These are phyloP conservation scores for Rhododendron henanense DNA, from an alignment of 148 eudicot species.

Conservation along the genomic window DNA sequence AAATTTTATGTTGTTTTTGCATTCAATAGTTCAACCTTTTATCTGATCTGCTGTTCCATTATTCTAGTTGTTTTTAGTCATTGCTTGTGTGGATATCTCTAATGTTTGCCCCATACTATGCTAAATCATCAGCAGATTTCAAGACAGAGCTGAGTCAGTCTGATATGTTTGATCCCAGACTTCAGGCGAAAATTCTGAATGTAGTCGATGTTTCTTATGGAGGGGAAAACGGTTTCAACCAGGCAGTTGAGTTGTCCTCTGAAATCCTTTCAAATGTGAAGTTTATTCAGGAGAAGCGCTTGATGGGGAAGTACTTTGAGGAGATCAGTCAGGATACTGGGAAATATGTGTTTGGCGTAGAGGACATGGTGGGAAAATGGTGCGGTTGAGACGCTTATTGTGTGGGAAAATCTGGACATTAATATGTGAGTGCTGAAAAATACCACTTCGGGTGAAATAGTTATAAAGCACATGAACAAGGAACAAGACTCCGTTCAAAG, in stretches of 20 bases:
- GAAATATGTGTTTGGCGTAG: slow-evolving; percentile 28
- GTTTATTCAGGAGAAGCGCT: slow-evolving; percentile 28
- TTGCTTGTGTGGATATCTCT: background rate
- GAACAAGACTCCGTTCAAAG: slow-evolving; percentile 18
- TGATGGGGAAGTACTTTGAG: slow-evolving; percentile 27
- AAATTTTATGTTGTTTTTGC: background rate
- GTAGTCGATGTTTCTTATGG: slow-evolving; percentile 29
- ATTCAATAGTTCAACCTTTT: background rate
- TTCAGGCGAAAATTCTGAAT: slow-evolving; percentile 24
- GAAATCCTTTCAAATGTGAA: slow-evolving; percentile 27
- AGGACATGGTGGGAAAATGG: slow-evolving; percentile 16
- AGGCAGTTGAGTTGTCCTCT: slow-evolving; percentile 24
- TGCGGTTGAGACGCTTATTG: slow-evolving; percentile 22
- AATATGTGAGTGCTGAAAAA: slow-evolving; percentile 18
- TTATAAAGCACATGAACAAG: slow-evolving; percentile 25
- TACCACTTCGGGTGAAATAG: slow-evolving; percentile 15
- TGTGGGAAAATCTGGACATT: slow-evolving; percentile 30
- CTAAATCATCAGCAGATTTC: slow-evolving; percentile 23
- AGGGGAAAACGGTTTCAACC: slow-evolving; percentile 30
- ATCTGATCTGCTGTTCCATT: background rate
- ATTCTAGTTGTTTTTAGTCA: background rate
- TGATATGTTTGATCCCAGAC: slow-evolving; percentile 29
- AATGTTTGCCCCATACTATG: background rate
- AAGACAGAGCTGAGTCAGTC: slow-evolving; percentile 27
- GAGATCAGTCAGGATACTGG: slow-evolving; percentile 29